Conservation (phyloP, 169 alveolate species). For the Cryptosporidium parvum region DNA sequence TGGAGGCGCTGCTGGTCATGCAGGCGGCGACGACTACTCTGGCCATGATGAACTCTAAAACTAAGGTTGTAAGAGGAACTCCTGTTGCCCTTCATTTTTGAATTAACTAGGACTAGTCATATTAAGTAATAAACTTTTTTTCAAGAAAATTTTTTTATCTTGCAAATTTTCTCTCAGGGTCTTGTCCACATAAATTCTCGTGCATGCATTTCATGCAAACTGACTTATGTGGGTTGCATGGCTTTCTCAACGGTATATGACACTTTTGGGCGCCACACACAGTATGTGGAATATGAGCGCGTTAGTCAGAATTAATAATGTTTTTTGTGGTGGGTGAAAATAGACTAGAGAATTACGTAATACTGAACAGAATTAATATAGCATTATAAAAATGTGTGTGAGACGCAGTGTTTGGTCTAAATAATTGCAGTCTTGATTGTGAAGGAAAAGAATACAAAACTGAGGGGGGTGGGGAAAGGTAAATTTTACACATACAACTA, state of each 20-base stretch:
- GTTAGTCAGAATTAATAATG: neutral
- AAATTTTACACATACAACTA: neutral
- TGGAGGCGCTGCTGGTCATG: conserved; percentile 89
- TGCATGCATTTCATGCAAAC: neutral
- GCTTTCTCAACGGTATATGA: neutral
- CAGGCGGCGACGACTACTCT: conserved; percentile 85
- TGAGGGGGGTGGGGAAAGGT: conserved; percentile 18
- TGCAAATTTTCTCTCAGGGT: no score
- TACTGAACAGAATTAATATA: neutral
- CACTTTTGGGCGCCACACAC: neutral
- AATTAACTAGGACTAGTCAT: conserved; percentile 9
- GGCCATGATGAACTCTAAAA: conserved; percentile 84
- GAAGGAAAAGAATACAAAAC: conserved; percentile 13
- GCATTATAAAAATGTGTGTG: conserved; percentile 28
- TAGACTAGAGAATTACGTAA: conserved; percentile 38
- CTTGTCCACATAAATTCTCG: neutral
- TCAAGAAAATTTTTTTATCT: neutral
- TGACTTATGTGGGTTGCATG: neutral
- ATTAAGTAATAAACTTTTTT: neutral
- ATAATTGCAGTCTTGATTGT: conserved; percentile 17
- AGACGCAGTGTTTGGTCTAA: conserved; percentile 69
- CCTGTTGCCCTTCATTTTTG: neutral
- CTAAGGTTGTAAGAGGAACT: neutral
- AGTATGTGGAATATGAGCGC: neutral
- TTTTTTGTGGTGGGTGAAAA: conserved; percentile 15